Evolutionary conservation across 1,284 basidiomycete genomes (phyloP).

Genomic region (Microbotryum intermedium): DNA sequence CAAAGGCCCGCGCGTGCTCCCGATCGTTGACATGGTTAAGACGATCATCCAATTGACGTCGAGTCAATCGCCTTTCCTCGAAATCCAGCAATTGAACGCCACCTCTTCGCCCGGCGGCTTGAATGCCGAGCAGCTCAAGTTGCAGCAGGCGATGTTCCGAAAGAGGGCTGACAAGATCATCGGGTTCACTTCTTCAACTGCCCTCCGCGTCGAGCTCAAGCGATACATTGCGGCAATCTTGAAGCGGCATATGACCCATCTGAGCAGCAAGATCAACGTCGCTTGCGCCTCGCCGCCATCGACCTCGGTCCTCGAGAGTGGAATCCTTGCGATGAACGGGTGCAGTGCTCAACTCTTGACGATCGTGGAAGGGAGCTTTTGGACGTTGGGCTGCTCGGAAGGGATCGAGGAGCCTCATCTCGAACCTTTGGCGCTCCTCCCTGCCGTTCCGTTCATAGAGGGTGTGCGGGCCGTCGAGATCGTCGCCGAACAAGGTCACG

Average conservation of each 20-base stretch:
- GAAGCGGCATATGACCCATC: slow-evolving; percentile 22
- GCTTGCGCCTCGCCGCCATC: slow-evolving; percentile 33
- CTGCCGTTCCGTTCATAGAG: slow-evolving; percentile 31
- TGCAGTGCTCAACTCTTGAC: slow-evolving; percentile 33
- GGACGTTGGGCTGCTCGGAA: slow-evolving; percentile 31
- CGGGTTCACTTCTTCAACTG: slow-evolving; percentile 17
- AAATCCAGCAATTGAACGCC: slow-evolving; percentile 2
- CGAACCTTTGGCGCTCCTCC: slow-evolving; percentile 25
- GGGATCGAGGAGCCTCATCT: slow-evolving; percentile 18
- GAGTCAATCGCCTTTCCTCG: slow-evolving; percentile 27
- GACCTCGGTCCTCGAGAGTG: slow-evolving; percentile 31
- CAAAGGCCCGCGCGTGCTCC: neutral
- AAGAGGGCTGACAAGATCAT: slow-evolving; percentile 21
- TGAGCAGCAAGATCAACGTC: slow-evolving; percentile 25
- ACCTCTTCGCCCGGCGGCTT: neutral
- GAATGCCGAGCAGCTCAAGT: too few relatives aligned
- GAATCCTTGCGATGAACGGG: slow-evolving; percentile 27
- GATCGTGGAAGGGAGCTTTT: slow-evolving; percentile 31
- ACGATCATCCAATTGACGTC: slow-evolving; percentile 25
- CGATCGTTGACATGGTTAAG: slow-evolving; percentile 18
- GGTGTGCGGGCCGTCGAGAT: slow-evolving; percentile 30
- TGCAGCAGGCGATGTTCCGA: neutral
- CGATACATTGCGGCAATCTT: slow-evolving; percentile 28
- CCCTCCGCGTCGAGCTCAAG: slow-evolving; percentile 12
- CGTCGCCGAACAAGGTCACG: slow-evolving; percentile 26